Evolutionary conservation across 2,329 filamentous ascomycete species (phyloP).

Genomic region (Diaporthe humulicola): DNA sequence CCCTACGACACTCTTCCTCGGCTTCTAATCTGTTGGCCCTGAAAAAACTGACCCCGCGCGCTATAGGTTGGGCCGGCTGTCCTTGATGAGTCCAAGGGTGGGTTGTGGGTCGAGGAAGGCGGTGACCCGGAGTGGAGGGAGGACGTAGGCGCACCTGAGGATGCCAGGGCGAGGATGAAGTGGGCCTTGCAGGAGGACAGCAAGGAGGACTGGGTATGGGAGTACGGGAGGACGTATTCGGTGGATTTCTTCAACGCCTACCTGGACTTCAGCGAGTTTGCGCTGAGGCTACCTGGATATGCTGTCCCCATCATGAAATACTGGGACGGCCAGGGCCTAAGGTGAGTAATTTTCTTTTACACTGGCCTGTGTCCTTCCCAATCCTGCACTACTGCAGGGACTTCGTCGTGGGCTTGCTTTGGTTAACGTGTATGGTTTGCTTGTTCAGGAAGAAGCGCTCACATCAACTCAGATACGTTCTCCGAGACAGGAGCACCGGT

Average conservation of each 20-base stretch:
- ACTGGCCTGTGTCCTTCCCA: neutral
- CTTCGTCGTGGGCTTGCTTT: constrained; percentile 43
- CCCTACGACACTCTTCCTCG: neutral
- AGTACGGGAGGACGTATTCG: constrained; percentile 65
- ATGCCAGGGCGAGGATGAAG: constrained; percentile 68
- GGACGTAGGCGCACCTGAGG: constrained; percentile 63
- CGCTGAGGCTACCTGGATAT: constrained; percentile 79
- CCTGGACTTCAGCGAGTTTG: constrained; percentile 83
- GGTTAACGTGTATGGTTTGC: constrained; percentile 38
- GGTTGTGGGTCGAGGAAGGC: constrained; percentile 74
- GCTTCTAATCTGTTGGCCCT: neutral
- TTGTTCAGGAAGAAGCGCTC: constrained; percentile 68
- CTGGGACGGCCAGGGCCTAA: constrained; percentile 83
- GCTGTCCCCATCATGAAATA: constrained; percentile 80
- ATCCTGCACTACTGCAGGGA: constrained; percentile 5
- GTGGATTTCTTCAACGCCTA: constrained; percentile 91
- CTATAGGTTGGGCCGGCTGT: constrained; percentile 59
- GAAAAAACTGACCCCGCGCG: neutral
- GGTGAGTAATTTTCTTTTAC: constrained; percentile 63
- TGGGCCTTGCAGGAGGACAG: constrained; percentile 66
- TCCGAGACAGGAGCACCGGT: constrained; percentile 82
- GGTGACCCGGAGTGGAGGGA: constrained; percentile 62
- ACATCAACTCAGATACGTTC: constrained; percentile 90
- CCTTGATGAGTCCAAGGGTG: constrained; percentile 62
- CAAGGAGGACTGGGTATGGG: constrained; percentile 68